Conservation (phyloP, 192 early-diverging fungal species). For the Chytriomyces sp. region DNA sequence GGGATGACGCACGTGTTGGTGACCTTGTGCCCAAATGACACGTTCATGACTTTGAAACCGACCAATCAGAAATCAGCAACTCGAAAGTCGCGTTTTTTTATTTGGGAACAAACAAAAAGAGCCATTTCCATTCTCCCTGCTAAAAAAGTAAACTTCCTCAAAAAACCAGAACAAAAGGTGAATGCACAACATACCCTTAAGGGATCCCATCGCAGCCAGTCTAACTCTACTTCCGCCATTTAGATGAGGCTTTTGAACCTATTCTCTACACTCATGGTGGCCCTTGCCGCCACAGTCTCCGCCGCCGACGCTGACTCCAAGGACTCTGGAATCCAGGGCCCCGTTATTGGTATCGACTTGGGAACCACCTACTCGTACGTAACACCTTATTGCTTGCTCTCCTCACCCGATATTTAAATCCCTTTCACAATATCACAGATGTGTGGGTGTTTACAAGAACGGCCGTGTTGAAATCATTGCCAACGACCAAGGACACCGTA, state of each 20-base stretch:
- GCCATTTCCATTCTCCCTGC: background rate
- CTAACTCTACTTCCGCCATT: too few species aligned
- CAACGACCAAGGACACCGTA: constrained; percentile 96
- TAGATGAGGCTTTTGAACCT: constrained; percentile 16
- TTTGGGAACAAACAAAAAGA: background rate
- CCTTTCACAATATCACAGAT: constrained; percentile 60
- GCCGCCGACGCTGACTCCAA: constrained; percentile 24
- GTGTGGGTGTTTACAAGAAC: constrained; percentile 93
- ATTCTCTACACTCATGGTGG: constrained; percentile 17
- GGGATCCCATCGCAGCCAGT: background rate
- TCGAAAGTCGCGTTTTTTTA: background rate
- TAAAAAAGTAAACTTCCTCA: constrained; percentile 1
- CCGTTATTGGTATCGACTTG: constrained; percentile 91
- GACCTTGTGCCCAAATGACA: background rate
- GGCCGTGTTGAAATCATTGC: constrained; percentile 97
- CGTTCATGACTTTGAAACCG: constrained; percentile 1
- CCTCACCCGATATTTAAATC: background rate
- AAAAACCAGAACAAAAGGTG: background rate
- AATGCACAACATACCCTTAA: background rate
- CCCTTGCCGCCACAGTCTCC: constrained; percentile 15
- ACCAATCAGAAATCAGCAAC: constrained; percentile 20
- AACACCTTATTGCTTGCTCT: background rate
- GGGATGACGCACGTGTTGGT: too few species aligned
- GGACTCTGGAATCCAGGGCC: constrained; percentile 40
- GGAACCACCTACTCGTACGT: constrained; percentile 78